Base-by-base conservation (phyloP, 768 basidiomycete genomes). In the Amanita subjunquillea region DNA sequence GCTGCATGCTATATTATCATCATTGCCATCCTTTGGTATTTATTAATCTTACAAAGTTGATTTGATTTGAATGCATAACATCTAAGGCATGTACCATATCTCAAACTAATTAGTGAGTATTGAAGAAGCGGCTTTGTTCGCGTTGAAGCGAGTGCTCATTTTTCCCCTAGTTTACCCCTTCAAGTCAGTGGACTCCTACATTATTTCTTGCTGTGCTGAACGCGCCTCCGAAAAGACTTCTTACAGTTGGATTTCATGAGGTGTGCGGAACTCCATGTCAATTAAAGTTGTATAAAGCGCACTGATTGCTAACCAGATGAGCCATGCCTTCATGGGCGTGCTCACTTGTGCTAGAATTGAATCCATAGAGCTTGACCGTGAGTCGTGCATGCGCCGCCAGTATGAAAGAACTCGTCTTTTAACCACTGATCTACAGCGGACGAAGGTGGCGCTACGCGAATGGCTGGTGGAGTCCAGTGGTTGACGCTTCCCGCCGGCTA, bases 221-320 rank as follows among this genome's bases (percentile, higher is more conserved):
- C 4, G 2, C 10, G 7, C 32, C 15, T 32, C 7, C 38, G 51
- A 20, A 57, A 17, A 88, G 89, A 60, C 65, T 91, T 50, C 75
- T 91, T 48, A 91, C 90, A 1, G 90, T 92, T 44, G 90, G 90
- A 45, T 91, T 92, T 63, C 90, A 92, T 67, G 90, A 92, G 72
- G 88, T 85, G 58, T 13, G 32, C 55, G 65, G 58, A 41, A 39
- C 37, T 17, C 17, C 22, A 9, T 29, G 9, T 45, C 54, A 34
- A 9, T 8, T 43, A 1, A 50, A 9, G 10, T 32, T 50, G 1
- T 32, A 34, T 17, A 7, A 13, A 37, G 44, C 13, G 15, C 17
- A 50, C 48, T 27, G 40, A 50, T 22, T 20, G 6, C 39, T 53
- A 45, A 51, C 47, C 38, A 90, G 87, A 87, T 91, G 86, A 88